Conservation (phyloP, 225 moss, liverwort and hornwort genomes). For the Bryoerythrophyllum caledonicum region DNA sequence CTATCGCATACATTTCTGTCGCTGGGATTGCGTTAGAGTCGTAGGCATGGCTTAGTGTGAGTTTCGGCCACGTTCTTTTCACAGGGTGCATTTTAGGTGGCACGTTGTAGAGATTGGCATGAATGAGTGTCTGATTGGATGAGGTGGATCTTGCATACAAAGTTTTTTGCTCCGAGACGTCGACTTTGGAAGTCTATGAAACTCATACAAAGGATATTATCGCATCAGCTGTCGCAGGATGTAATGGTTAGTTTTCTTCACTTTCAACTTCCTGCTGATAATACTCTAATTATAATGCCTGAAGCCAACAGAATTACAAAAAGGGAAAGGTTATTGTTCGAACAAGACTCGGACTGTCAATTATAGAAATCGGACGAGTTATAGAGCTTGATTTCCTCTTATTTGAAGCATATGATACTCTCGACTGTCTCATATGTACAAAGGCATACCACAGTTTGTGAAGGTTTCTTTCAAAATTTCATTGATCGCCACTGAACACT, state of each 20-base stretch:
- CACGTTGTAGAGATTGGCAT: not conserved
- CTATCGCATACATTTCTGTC: no score
- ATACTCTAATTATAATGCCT: not conserved
- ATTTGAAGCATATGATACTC: not conserved
- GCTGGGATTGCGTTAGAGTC: no score
- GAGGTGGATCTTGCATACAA: constrained; percentile 58
- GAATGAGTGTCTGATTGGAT: constrained; percentile 18
- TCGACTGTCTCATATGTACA: not conserved
- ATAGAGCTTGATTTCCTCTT: not conserved
- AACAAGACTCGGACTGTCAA: not conserved
- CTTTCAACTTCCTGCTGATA: not conserved
- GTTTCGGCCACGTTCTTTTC: no score
- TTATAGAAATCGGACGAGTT: not conserved
- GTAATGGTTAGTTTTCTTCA: constrained; percentile 60
- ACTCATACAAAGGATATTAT: constrained; percentile 86
- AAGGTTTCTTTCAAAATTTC: constrained; percentile 7
- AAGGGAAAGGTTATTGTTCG: not conserved
- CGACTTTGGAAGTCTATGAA: constrained; percentile 76
- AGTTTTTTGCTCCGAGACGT: constrained; percentile 71
- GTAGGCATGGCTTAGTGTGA: no score
- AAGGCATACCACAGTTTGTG: not conserved
- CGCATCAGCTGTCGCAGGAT: constrained; percentile 80
- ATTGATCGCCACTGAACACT: not conserved
- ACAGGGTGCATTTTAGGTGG: not conserved
- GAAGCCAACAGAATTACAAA: not conserved